Evolutionary conservation across 345 rosid species (phyloP).

Genomic region (Eucalyptus pauciflora): DNA sequence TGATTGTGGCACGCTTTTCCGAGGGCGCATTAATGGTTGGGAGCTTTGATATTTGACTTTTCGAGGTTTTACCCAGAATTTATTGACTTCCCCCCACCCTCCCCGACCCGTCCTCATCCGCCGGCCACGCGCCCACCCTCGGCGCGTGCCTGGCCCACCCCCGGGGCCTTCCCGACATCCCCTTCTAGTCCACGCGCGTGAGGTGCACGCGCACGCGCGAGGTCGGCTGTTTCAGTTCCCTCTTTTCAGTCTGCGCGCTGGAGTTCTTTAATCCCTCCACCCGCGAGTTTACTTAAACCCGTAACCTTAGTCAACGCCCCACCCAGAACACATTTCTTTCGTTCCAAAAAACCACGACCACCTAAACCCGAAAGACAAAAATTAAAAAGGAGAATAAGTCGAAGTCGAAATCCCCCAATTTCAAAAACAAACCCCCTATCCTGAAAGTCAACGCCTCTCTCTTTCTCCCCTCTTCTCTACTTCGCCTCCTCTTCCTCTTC

Average conservation of each 20-base stretch:
- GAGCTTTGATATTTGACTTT: slow-evolving; percentile 27
- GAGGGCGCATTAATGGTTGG: not conserved
- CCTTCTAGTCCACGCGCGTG: not conserved
- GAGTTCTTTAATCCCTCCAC: not conserved
- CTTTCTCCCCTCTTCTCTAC: not conserved
- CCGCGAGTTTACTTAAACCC: slow-evolving; percentile 3
- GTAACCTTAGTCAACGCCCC: slow-evolving; percentile 27
- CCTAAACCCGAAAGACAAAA: not conserved
- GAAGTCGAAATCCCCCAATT: not conserved
- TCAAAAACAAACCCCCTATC: slow-evolving; percentile 7
- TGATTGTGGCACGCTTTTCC: slow-evolving; percentile 17
- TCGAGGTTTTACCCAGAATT: not conserved
- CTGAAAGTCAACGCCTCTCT: slow-evolving; percentile 62
- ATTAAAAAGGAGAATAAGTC: not conserved
- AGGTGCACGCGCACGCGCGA: not conserved
- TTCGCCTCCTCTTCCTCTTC: not conserved
- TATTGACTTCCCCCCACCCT: not conserved
- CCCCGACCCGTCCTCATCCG: not conserved
- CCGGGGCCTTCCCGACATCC: not conserved
- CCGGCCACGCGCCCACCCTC: not conserved
- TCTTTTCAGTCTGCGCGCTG: not conserved
- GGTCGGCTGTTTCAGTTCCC: not conserved
- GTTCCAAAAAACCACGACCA: not conserved
- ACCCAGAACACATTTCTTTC: not conserved
- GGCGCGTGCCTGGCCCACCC: not conserved